Evolutionary conservation across 768 basidiomycete species (phyloP).

Genomic region (Rhodotorula graminis): DNA sequence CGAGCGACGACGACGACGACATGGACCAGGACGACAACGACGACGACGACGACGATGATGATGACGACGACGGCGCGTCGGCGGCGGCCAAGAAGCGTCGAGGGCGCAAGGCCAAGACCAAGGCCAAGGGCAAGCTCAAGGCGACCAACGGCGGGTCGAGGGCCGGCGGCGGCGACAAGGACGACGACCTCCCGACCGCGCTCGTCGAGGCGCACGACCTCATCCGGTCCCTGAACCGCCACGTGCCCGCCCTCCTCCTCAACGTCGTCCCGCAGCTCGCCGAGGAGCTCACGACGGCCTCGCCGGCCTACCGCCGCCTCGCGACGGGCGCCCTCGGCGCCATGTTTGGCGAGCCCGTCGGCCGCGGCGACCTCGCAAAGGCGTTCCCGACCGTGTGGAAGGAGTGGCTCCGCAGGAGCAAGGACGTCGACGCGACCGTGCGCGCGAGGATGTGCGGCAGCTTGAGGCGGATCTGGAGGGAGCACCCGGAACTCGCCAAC

Average conservation of each 20-base stretch:
- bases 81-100: constrained; percentile 34
- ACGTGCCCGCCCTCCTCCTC: constrained; percentile 73
- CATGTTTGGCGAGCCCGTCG: constrained; percentile 70
- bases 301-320: constrained; percentile 59
- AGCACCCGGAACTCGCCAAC: constrained; percentile 63
- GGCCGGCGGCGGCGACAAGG: neutral
- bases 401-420: constrained; percentile 71
- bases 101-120: constrained; percentile 3
- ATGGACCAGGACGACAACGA: neutral
- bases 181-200: constrained; percentile 1
- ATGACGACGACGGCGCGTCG: constrained; percentile 43
- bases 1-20: constrained; percentile 2
- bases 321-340: constrained; percentile 82
- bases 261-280: constrained; percentile 91
- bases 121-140: constrained; percentile 1
- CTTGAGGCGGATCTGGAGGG: constrained; percentile 58
- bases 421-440: constrained; percentile 67
- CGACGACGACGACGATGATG: constrained; percentile 12
- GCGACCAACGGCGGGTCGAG: neutral
- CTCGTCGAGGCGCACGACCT: constrained; percentile 75
- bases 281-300: constrained; percentile 72
- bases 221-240: constrained; percentile 71
- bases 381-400: constrained; percentile 82
- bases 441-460: constrained; percentile 75
- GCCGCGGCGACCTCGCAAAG: constrained; percentile 59